Conservation (phyloP, 2,329 filamentous ascomycete species). For the Ophiostoma perfectum region DNA sequence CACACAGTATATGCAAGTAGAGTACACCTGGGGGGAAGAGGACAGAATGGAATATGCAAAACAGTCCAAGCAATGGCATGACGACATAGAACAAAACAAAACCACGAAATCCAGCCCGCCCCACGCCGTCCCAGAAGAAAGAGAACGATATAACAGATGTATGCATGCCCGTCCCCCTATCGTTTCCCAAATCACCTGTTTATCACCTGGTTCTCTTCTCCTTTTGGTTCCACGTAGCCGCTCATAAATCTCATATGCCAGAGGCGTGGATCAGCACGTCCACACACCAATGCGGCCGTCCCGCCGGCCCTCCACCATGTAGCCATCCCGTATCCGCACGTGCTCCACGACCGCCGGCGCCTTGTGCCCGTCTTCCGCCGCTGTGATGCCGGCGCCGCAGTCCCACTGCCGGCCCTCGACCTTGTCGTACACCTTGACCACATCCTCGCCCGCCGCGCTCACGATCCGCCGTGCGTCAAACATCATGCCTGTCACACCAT, state of each 20-base stretch:
- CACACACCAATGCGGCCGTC: constrained; percentile 89
- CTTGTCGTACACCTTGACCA: constrained; percentile 98
- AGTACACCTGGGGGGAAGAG: not conserved
- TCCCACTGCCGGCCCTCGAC: constrained; percentile 94
- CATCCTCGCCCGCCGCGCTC: constrained; percentile 80
- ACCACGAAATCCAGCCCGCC: not conserved
- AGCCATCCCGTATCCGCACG: constrained; percentile 88
- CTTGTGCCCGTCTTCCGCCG: constrained; percentile 59
- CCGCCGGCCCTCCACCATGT: constrained; percentile 80
- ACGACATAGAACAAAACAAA: not conserved
- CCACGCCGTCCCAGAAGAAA: not conserved
- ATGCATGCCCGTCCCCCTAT: not conserved
- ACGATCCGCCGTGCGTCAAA: constrained; percentile 90
- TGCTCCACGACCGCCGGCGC: constrained; percentile 66
- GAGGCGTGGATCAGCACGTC: constrained; percentile 52
- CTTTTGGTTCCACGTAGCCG: not conserved
- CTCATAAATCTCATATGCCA: not conserved
- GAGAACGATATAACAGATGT: not conserved
- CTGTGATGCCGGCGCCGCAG: constrained; percentile 75
- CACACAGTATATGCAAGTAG: not conserved
- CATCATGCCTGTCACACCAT: constrained; percentile 91
- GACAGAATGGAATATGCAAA: not conserved
- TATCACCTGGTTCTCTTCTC: not conserved
- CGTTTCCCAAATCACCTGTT: not conserved
- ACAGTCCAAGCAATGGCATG: not conserved